Evolutionary conservation across 2,329 filamentous ascomycete genomes (phyloP).

Genomic region (Aspergillus amoenus): DNA sequence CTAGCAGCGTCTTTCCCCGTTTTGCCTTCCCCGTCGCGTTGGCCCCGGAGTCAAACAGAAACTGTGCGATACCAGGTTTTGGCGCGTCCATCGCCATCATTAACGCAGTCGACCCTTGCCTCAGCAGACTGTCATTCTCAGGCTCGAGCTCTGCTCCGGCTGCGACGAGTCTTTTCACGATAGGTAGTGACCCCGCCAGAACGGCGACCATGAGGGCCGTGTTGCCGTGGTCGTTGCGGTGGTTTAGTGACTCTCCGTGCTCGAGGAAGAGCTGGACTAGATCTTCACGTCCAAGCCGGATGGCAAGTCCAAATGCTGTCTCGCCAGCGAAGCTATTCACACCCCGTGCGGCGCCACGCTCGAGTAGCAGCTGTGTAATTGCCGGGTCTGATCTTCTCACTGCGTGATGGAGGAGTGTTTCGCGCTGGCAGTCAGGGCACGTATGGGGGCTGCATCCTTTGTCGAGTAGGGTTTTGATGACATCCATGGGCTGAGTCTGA

Average conservation of each 20-base stretch:
- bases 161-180: not conserved
- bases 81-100: not conserved
- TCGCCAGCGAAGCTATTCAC: not conserved
- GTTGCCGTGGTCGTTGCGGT: not conserved
- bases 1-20: not conserved
- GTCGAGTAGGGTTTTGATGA: not conserved
- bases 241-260: not conserved
- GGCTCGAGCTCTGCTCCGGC: not conserved
- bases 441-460: not conserved
- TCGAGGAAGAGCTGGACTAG: not conserved
- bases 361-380: not conserved
- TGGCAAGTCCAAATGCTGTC: not conserved
- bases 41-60: not conserved
- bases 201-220: not conserved
- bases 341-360: not conserved
- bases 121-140: not conserved
- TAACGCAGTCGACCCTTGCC: not conserved
- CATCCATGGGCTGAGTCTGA: not conserved
- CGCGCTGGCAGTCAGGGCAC: not conserved
- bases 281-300: not conserved
- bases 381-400: not conserved
- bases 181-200: not conserved
- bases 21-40: not conserved
- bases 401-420: not conserved
- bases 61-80: not conserved